Evolutionary conservation across 2,329 filamentous ascomycete genomes (phyloP).

Genomic region (Tricladium varicosporioides): DNA sequence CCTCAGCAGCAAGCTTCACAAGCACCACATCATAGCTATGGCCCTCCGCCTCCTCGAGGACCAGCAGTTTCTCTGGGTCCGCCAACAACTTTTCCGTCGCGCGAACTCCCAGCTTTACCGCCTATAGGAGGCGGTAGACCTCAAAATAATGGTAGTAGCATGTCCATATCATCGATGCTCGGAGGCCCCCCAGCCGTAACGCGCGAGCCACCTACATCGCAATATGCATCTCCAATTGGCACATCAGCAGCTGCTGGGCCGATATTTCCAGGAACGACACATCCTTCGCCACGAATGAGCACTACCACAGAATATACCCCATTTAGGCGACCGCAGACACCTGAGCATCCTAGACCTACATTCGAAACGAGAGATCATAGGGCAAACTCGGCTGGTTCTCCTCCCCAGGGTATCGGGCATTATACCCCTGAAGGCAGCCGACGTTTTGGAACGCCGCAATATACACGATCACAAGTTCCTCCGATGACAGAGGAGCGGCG

Average conservation of each 20-base stretch:
- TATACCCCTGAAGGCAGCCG: constrained; percentile 54
- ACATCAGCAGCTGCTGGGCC: constrained; percentile 34
- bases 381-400: constrained; percentile 35
- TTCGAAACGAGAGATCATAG: constrained; percentile 46
- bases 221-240: constrained; percentile 45
- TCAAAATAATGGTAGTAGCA: constrained; percentile 47
- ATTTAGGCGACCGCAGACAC: constrained; percentile 68
- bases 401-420: constrained; percentile 40
- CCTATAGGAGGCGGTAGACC: constrained; percentile 47
- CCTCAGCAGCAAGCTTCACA: constrained; percentile 42
- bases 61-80: constrained; percentile 41
- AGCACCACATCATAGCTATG: constrained; percentile 34
- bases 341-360: constrained; percentile 58
- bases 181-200: constrained; percentile 50
- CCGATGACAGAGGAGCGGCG: constrained; percentile 47
- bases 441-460: constrained; percentile 60
- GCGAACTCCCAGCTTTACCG: constrained; percentile 53
- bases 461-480: constrained; percentile 44
- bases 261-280: constrained; percentile 39
- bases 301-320: constrained; percentile 57
- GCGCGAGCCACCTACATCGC: constrained; percentile 44
- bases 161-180: constrained; percentile 74
- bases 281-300: constrained; percentile 36
- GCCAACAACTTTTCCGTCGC: constrained; percentile 43
- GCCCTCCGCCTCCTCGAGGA: constrained; percentile 35